phyloP scores from a whole-genome alignment of 23 red algal species.

The Gracilariopsis chorda region DNA sequence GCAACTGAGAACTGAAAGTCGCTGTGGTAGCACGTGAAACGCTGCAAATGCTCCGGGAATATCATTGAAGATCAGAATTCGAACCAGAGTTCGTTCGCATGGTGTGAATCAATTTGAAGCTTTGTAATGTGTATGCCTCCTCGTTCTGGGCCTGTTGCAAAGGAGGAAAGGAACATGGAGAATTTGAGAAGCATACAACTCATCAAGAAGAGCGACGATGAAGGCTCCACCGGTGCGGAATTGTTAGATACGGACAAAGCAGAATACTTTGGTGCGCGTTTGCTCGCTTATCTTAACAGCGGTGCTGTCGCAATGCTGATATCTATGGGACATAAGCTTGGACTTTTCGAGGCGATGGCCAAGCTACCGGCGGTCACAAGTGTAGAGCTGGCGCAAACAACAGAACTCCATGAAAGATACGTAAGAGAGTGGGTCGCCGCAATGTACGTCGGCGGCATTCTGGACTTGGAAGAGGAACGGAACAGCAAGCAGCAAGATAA shows the following conservation, averaged over 20 bases:
- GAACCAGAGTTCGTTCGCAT: too few species aligned
- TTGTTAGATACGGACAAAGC: slow-evolving; percentile 42
- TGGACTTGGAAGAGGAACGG: neutral
- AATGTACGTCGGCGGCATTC: slow-evolving; percentile 54
- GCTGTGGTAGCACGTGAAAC: too few species aligned
- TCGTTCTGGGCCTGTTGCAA: too few species aligned
- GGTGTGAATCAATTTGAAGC: too few species aligned
- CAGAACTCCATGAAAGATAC: slow-evolving; percentile 53
- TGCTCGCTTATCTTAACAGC: slow-evolving; percentile 63
- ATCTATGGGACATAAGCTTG: slow-evolving; percentile 57
- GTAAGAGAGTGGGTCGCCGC: slow-evolving; percentile 66
- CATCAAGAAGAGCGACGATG: neutral
- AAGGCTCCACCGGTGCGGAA: slow-evolving; percentile 18
- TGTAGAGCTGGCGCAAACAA: slow-evolving; percentile 13
- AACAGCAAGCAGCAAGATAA: neutral
- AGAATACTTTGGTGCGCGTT: slow-evolving; percentile 50
- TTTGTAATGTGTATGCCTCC: too few species aligned
- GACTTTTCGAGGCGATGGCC: slow-evolving; percentile 66
- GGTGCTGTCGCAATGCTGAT: slow-evolving; percentile 52
- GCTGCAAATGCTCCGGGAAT: too few species aligned
- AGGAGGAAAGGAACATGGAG: neutral
- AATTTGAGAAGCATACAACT: neutral
- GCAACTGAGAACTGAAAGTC: too few species aligned
- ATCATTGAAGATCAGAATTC: too few species aligned
- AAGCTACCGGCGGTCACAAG: slow-evolving; percentile 33